A percentile compares a stretch with the other conserved stretches of the same genome.
phyloP scores from a whole-genome alignment of 2,329 filamentous ascomycete genomes.

The Fusarium algeriense region DNA sequence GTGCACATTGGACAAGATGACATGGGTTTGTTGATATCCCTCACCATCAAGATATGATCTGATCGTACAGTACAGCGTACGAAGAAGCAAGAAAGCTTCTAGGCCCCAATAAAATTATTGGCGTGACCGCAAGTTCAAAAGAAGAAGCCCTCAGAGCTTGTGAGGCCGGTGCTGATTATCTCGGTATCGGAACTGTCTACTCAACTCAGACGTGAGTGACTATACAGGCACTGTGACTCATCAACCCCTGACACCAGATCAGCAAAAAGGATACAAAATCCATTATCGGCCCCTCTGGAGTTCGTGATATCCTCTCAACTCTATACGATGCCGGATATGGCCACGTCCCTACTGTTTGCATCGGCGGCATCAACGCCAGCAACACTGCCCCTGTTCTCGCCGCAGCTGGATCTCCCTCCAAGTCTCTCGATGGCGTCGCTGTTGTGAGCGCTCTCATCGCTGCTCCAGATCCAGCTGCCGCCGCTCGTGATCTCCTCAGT shows the following conservation, averaged over 20 bases:
- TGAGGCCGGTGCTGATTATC: slow-evolving; percentile 83
- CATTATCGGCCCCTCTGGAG: slow-evolving; percentile 68
- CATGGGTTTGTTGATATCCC: slow-evolving; percentile 69
- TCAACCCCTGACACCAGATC: slow-evolving; percentile 5
- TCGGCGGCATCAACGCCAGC: slow-evolving; percentile 84
- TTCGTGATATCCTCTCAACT: slow-evolving; percentile 65
- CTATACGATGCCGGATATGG: slow-evolving; percentile 64
- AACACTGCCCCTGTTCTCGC: slow-evolving; percentile 82
- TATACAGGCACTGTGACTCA: neutral
- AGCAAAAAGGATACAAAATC: slow-evolving; percentile 88
- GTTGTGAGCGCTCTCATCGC: slow-evolving; percentile 91
- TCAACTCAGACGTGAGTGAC: slow-evolving; percentile 78
- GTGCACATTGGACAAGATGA: slow-evolving; percentile 97
- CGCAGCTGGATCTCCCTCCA: slow-evolving; percentile 69
- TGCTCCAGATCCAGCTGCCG: slow-evolving; percentile 73
- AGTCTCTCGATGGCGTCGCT: slow-evolving; percentile 82
- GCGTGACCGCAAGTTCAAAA: slow-evolving; percentile 82
- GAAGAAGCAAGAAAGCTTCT: slow-evolving; percentile 76
- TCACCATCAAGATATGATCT: neutral
- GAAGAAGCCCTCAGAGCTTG: slow-evolving; percentile 81
- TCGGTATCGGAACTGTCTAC: slow-evolving; percentile 92
- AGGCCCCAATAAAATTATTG: slow-evolving; percentile 83
- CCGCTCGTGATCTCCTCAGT: slow-evolving; percentile 68
- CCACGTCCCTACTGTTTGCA: slow-evolving; percentile 77
- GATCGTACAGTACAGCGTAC: slow-evolving; percentile 38